Evolutionary conservation across 192 early-diverging fungal genomes (phyloP), one percentile per base, ranked within the genome.

Genomic region (Gryganskiella cystojenkinii): DNA sequence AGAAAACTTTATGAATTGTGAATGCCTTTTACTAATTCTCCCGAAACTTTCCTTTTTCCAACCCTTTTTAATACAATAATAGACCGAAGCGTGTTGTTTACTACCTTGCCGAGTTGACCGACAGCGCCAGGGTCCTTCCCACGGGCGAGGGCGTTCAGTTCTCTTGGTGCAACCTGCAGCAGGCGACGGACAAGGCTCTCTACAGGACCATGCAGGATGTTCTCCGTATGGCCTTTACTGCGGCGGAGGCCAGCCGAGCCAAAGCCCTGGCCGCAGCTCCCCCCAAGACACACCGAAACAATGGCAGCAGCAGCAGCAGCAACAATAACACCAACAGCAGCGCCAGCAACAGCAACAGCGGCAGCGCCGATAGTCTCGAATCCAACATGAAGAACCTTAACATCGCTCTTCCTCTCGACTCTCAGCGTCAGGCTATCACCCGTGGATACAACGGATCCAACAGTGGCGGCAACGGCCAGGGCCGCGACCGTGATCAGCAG

Each of bases 151-250:
- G 92, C 15, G 64, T 94, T 27, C 86, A 93, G 80, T 83, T 91
- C 44, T 75, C 82, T 44, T 96, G 95, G 95, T 88, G 88, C 71
- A 62, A 84, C 24, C 73, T 91, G 9, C 84, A 90, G 31, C 79
- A 82, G 54, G 93, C 93, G 0, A 64, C 80, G 3, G 92, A 93
- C 35, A 93, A 90, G 64, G 85, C 80, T 1, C 69, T 88, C 34
- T 95, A 88, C 75, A 88, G 88, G 65, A 92, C 82, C 70, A 96
- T 96, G 94, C 93, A 96, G 80, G 88, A 94, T 58, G 88, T 94
- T 9, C 82, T 96, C 56, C 84, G 80, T n/a, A 80, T 88, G 60
- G 90, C 94, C 1, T 81, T 88, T 46, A 67, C 84, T 50, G 90
- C 86, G 71, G 86, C 92, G 27, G 91, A 91, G 59, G 81, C 80